phyloP scores from a whole-genome alignment of 2,329 filamentous ascomycete species.

The Westerdykella sp. region DNA sequence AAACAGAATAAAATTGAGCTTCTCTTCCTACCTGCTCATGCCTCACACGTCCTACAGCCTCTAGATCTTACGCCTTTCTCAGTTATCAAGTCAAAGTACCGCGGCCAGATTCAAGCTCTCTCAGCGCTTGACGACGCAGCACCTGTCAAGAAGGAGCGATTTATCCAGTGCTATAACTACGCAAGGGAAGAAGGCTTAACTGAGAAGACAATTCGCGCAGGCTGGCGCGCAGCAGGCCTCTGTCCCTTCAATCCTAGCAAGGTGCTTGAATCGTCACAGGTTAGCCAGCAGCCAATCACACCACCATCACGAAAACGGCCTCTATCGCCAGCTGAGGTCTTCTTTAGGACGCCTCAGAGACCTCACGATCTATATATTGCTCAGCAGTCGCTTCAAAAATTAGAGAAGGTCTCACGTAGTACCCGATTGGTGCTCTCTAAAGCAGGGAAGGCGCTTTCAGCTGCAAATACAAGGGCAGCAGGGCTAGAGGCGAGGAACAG shows the following conservation, averaged over 20 bases:
- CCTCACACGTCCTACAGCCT: constrained; percentile 4
- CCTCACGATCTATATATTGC: too few relatives aligned
- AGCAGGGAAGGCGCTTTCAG: constrained; percentile 1
- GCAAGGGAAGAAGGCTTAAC: constrained; percentile 3
- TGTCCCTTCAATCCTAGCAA: constrained; percentile 1
- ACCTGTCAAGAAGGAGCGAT: constrained; percentile 9
- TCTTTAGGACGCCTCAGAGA: too few relatives aligned
- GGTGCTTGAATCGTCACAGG: neutral
- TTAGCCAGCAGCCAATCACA: neutral
- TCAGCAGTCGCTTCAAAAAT: too few relatives aligned
- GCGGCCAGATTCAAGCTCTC: constrained; percentile 1
- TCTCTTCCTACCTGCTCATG: constrained; percentile 3
- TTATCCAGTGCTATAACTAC: constrained; percentile 2
- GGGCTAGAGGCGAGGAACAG: neutral
- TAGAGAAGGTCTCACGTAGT: neutral
- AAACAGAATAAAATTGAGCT: constrained; percentile 2
- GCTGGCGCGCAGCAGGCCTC: constrained; percentile 1
- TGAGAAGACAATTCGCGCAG: neutral
- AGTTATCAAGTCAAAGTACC: constrained; percentile 3
- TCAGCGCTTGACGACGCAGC: constrained; percentile 2
- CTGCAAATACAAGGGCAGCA: constrained; percentile 1
- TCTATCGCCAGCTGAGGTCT: too few relatives aligned
- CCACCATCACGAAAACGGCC: neutral
- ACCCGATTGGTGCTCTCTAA: neutral
- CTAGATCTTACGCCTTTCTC: constrained; percentile 5